A percentile compares a stretch with the other conserved stretches of the same genome.
Conservation (phyloP, 2,329 filamentous ascomycete genomes). For the Fusarium newnesense region DNA sequence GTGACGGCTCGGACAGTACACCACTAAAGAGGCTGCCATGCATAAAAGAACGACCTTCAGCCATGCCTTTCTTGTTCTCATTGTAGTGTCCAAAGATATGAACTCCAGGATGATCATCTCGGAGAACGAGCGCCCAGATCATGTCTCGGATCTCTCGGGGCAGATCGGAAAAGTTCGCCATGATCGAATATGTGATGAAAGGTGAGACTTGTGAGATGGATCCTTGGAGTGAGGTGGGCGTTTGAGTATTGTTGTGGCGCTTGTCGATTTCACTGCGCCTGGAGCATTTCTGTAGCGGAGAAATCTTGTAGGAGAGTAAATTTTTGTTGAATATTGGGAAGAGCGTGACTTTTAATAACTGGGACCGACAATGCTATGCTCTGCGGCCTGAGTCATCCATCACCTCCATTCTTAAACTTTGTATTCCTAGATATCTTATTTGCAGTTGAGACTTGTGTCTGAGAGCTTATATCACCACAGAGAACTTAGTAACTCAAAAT, state of each 20-base stretch:
- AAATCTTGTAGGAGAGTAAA: too few relatives aligned
- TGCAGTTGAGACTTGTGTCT: too few relatives aligned
- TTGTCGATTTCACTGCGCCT: background rate
- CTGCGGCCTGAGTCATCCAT: too few relatives aligned
- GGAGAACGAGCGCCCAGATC: background rate
- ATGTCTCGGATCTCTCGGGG: conserved; percentile 11
- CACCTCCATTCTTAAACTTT: too few relatives aligned
- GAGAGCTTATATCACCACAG: too few relatives aligned
- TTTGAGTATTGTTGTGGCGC: background rate
- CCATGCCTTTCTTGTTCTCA: rapidly evolving
- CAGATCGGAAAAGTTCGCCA: background rate
- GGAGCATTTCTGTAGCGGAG: background rate
- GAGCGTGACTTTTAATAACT: too few relatives aligned
- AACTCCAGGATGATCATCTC: background rate
- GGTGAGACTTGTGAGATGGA: background rate
- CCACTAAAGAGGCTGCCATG: background rate
- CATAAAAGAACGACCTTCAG: background rate
- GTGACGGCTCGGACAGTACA: background rate
- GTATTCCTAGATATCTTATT: too few relatives aligned
- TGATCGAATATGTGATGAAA: background rate
- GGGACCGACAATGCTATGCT: too few relatives aligned
- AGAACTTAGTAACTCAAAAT: too few relatives aligned
- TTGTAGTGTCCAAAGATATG: background rate
- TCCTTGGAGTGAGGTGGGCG: too few relatives aligned
- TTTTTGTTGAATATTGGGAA: too few relatives aligned